A percentile compares a stretch with the other conserved stretches of the same genome.
These are phyloP conservation scores for Purpureocillium takamizusanense DNA, from an alignment of 2,329 filamentous ascomycete genomes.

Conservation along the genomic window DNA sequence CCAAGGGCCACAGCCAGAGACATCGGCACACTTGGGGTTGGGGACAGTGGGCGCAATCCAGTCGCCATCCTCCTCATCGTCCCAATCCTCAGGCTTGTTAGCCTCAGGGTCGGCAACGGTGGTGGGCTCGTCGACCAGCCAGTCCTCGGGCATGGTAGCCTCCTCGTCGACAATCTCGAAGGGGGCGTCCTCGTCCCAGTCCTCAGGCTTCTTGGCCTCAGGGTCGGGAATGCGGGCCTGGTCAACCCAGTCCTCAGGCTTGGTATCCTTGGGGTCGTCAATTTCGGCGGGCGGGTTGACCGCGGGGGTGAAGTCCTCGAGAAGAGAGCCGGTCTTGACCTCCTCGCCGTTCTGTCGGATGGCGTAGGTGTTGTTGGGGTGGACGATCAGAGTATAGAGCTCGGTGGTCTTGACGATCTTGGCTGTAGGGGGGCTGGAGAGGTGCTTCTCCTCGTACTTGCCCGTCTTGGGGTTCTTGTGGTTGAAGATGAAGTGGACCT, in stretches of 20 bases:
- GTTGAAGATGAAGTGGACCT: constrained; percentile 98
- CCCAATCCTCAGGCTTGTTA: constrained; percentile 97
- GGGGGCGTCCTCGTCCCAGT: constrained; percentile 98
- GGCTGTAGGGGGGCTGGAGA: constrained; percentile 73
- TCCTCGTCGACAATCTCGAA: constrained; percentile 94
- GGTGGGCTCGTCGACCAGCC: constrained; percentile 82
- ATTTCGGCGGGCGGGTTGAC: constrained; percentile 95
- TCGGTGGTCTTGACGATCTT: constrained; percentile 86
- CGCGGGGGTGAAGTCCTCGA: constrained; percentile 87
- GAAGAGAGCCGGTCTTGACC: constrained; percentile 80
- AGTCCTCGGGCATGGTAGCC: constrained; percentile 86
- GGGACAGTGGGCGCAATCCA: constrained; percentile 84
- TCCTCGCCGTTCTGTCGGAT: constrained; percentile 87
- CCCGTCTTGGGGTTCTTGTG: constrained; percentile 99
- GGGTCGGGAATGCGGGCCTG: constrained; percentile 85
- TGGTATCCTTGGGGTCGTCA: constrained; percentile 84
- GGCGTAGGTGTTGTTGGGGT: constrained; percentile 90
- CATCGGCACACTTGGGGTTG: constrained; percentile 94
- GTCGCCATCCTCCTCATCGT: constrained; percentile 98
- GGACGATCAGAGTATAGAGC: constrained; percentile 93
- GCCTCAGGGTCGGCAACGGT: constrained; percentile 87
- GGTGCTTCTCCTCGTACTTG: constrained; percentile 99
- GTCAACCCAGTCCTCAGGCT: constrained; percentile 95
- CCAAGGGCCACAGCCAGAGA: constrained; percentile 91
- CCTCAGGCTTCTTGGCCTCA: constrained; percentile 89